Percentiles rank a stretch among this genome's conserved stretches.
Conservation (phyloP, 352 stramenopile species). For the Halophytophthora batemanensis region DNA sequence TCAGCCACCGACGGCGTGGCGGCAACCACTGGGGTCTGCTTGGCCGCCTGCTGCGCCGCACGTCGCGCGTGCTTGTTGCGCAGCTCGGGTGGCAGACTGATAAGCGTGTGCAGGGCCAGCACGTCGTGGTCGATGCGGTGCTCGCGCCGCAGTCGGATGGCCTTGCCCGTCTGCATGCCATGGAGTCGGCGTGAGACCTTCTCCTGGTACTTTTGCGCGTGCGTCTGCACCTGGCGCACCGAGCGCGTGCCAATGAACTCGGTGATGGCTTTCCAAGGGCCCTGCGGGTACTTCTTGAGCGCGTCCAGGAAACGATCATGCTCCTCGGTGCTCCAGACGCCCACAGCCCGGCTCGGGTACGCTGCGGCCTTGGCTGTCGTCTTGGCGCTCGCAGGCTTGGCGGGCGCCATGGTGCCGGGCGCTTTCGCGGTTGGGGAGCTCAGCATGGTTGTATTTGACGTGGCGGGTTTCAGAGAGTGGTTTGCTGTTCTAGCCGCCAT, state of each 20-base stretch:
- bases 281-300: constrained; percentile 30
- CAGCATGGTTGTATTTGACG: constrained; percentile 9
- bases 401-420: constrained; percentile 1
- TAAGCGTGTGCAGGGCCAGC: constrained; percentile 27
- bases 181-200: constrained; percentile 14
- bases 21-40: background rate
- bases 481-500: constrained; percentile 17
- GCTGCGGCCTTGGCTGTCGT: background rate
- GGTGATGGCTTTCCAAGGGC: constrained; percentile 32
- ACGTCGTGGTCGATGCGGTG: constrained; percentile 19
- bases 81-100: constrained; percentile 21
- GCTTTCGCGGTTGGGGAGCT: constrained; percentile 8
- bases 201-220: constrained; percentile 19
- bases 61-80: constrained; percentile 16
- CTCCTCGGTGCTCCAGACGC: constrained; percentile 20
- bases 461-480: constrained; percentile 13
- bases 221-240: constrained; percentile 53
- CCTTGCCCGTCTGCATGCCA: constrained; percentile 11
- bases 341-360: constrained; percentile 16
- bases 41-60: background rate
- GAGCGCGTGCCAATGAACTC: constrained; percentile 28
- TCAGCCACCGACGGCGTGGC: background rate
- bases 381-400: constrained; percentile 7
- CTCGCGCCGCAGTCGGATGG: constrained; percentile 7
- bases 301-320: constrained; percentile 34